A percentile compares a stretch with the other conserved stretches of the same genome.
phyloP scores from a whole-genome alignment of 2,329 filamentous ascomycete genomes.

The Cytospora chrysosperma region DNA sequence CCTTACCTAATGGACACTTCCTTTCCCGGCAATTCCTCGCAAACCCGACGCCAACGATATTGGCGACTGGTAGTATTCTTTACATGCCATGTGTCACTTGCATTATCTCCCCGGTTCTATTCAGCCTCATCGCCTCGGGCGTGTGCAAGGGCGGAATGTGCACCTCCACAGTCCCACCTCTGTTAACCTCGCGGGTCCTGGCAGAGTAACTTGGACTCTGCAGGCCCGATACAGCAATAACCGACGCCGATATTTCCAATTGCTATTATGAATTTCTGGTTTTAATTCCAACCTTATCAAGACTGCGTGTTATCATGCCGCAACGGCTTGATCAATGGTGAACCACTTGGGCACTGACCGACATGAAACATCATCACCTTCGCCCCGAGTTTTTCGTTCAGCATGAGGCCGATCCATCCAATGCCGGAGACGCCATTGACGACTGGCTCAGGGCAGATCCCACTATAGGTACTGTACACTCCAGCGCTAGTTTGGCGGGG shows the following conservation, averaged over 20 bases:
- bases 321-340: constrained; percentile 1
- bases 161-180: constrained; percentile 15
- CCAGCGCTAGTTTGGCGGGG: constrained; percentile 19
- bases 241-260: constrained; percentile 23
- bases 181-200: constrained; percentile 15
- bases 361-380: constrained; percentile 22
- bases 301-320: constrained; percentile 4
- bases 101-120: constrained; percentile 17
- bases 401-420: constrained; percentile 14
- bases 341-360: constrained; percentile 6
- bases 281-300: constrained; percentile 29
- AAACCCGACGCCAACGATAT: constrained; percentile 7
- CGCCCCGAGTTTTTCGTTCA: constrained; percentile 12
- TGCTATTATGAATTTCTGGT: constrained; percentile 39
- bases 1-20: constrained; percentile 48
- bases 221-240: constrained; percentile 2
- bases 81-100: constrained; percentile 21
- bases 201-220: constrained; percentile 17
- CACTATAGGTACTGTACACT: neutral
- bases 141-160: constrained; percentile 2
- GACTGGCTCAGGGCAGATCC: neutral
- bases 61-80: constrained; percentile 13
- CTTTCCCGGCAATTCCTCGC: constrained; percentile 24
- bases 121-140: constrained; percentile 21
- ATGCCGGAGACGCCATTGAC: constrained; percentile 17